Evolutionary conservation across 2,329 filamentous ascomycete species (phyloP).

Genomic region (Colletotrichum sp.): DNA sequence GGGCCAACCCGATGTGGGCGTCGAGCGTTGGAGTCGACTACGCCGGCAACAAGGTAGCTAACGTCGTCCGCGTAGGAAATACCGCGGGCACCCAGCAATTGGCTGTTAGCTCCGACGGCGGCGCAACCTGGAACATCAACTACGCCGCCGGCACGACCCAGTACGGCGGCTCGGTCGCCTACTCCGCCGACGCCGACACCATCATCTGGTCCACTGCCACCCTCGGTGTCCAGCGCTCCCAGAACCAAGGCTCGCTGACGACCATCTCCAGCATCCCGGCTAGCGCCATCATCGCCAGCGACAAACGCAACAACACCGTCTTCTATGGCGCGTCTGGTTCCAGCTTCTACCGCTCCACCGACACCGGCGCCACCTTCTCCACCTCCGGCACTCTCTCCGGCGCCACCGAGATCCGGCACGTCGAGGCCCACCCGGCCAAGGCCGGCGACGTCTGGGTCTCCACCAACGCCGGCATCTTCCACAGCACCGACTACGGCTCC

Average conservation of each 20-base stretch:
- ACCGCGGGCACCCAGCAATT: slow-evolving; percentile 46
- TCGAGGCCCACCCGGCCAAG: slow-evolving; percentile 60
- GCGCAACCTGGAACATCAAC: slow-evolving; percentile 53
- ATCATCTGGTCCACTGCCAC: slow-evolving; percentile 52
- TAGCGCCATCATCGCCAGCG: slow-evolving; percentile 55
- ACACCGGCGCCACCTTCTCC: slow-evolving; percentile 52
- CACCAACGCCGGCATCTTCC: slow-evolving; percentile 59
- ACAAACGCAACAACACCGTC: slow-evolving; percentile 56
- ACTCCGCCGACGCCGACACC: slow-evolving; percentile 56
- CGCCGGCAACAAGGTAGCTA: slow-evolving; percentile 49
- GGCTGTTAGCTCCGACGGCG: slow-evolving; percentile 55
- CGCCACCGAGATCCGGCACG: slow-evolving; percentile 54
- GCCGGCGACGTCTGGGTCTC: slow-evolving; percentile 68
- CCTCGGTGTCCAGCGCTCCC: slow-evolving; percentile 47
- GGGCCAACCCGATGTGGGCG: slow-evolving; percentile 53
- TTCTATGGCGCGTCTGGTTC: slow-evolving; percentile 57
- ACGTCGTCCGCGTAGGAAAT: slow-evolving; percentile 57
- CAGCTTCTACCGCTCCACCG: slow-evolving; percentile 56
- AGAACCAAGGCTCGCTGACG: slow-evolving; percentile 45
- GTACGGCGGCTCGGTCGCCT: slow-evolving; percentile 51
- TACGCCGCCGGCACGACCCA: slow-evolving; percentile 47
- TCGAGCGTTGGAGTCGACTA: slow-evolving; percentile 53
- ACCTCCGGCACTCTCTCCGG: slow-evolving; percentile 39
- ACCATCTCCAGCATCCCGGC: slow-evolving; percentile 49
- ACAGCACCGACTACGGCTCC: slow-evolving; percentile 55